A percentile compares a stretch with the other conserved stretches of the same genome.
Evolutionary conservation across 2,329 filamentous ascomycete species (phyloP).

Genomic region (Sphaceloma murrayae): DNA sequence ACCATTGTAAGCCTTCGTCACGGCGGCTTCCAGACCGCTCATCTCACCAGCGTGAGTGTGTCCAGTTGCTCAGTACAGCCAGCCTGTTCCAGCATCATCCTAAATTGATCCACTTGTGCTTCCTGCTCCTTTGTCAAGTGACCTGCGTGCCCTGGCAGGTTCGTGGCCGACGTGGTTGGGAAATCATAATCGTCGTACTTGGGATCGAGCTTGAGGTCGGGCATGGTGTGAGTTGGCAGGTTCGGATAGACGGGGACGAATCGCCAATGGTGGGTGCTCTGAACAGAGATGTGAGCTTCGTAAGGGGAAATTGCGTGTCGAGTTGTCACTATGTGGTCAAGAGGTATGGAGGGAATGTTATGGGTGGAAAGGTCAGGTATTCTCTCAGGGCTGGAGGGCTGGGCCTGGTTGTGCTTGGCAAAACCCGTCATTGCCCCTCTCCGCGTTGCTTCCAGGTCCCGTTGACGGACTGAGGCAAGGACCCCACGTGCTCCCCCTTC

Average conservation of each 20-base stretch:
- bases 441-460: too few species aligned
- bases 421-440: not conserved
- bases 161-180: conserved; percentile 64
- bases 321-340: too few species aligned
- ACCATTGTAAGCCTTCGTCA: conserved; percentile 5
- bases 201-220: conserved; percentile 53
- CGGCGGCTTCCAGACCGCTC: not conserved
- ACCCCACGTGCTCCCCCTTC: not conserved
- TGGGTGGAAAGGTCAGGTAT: not conserved
- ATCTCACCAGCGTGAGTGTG: conserved; percentile 73
- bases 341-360: too few species aligned
- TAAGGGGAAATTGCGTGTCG: too few species aligned
- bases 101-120: conserved; percentile 78
- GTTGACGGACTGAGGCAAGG: too few species aligned
- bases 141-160: conserved; percentile 72
- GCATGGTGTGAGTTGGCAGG: conserved; percentile 24
- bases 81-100: conserved; percentile 70
- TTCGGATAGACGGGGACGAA: not conserved
- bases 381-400: too few species aligned
- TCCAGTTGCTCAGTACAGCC: conserved; percentile 80
- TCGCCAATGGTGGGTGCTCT: too few species aligned
- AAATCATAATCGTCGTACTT: conserved; percentile 97
- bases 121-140: conserved; percentile 79
- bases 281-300: too few species aligned
- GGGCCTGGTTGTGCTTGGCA: not conserved